phyloP scores from a whole-genome alignment of 208 protist genomes.

The Leishmania tarentolae region DNA sequence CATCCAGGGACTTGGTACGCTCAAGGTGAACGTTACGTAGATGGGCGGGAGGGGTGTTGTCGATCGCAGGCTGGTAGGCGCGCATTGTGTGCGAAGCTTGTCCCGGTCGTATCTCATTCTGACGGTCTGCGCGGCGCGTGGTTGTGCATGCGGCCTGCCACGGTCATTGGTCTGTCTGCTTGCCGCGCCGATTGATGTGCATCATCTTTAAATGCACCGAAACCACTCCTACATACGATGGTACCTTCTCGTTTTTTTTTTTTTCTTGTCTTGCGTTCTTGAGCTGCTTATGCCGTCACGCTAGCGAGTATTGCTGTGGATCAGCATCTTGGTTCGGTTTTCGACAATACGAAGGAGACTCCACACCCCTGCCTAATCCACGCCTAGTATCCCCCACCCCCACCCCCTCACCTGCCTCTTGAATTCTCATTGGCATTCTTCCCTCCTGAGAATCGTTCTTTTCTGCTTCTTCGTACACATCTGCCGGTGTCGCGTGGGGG shows the following conservation, averaged over 20 bases:
- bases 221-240: neutral
- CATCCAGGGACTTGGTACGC: constrained; percentile 60
- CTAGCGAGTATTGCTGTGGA: neutral
- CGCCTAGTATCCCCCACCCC: neutral
- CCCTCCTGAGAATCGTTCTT: neutral
- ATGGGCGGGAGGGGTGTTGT: neutral
- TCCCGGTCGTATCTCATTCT: neutral
- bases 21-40: constrained; percentile 48
- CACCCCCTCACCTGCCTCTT: neutral
- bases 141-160: neutral
- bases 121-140: neutral
- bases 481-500: neutral
- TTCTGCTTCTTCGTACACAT: neutral
- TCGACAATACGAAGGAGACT: neutral
- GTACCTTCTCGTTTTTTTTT: neutral
- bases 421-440: neutral
- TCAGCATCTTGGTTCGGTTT: neutral
- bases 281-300: neutral
- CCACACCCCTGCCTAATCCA: neutral
- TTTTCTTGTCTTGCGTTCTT: neutral
- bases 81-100: neutral
- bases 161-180: neutral
- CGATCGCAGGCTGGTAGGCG: neutral
- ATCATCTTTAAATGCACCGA: neutral
- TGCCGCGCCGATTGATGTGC: neutral